phyloP scores from a whole-genome alignment of 1,284 basidiomycete genomes.

The Puccinia horiana region DNA sequence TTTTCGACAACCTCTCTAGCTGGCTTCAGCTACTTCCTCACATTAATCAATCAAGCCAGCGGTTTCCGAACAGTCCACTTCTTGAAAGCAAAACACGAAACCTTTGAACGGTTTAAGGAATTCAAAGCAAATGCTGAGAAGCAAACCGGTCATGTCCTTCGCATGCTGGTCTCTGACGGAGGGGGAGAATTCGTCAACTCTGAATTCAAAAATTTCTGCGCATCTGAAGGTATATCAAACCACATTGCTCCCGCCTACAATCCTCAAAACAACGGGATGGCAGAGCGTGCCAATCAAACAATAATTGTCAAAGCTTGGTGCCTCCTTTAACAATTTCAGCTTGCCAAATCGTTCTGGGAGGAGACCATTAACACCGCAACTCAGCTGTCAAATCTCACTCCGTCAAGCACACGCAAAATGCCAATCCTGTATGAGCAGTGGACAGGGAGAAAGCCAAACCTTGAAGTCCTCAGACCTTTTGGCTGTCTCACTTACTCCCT shows the following conservation, averaged over 20 bases:
- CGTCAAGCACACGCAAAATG: not conserved
- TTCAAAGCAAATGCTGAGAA: too few relatives aligned
- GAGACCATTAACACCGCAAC: not conserved
- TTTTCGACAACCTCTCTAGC: not conserved
- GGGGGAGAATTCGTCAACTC: slow-evolving; percentile 9
- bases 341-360: not conserved
- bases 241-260: not conserved
- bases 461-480: not conserved
- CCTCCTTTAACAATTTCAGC: too few relatives aligned
- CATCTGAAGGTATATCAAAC: not conserved
- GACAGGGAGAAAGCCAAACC: not conserved
- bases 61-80: not conserved
- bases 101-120: not conserved
- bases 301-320: not conserved
- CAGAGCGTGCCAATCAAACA: not conserved
- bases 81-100: not conserved
- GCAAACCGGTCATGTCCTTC: not conserved
- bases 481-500: too few relatives aligned
- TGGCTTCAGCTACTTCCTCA: too few relatives aligned
- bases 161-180: not conserved
- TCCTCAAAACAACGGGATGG: too few relatives aligned
- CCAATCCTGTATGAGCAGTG: not conserved
- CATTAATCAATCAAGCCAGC: not conserved
- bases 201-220: not conserved
- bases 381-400: too few relatives aligned